Percentiles rank a stretch among this genome's conserved stretches.
phyloP scores from a whole-genome alignment of 345 rosid genomes.

The Salix dunnii region DNA sequence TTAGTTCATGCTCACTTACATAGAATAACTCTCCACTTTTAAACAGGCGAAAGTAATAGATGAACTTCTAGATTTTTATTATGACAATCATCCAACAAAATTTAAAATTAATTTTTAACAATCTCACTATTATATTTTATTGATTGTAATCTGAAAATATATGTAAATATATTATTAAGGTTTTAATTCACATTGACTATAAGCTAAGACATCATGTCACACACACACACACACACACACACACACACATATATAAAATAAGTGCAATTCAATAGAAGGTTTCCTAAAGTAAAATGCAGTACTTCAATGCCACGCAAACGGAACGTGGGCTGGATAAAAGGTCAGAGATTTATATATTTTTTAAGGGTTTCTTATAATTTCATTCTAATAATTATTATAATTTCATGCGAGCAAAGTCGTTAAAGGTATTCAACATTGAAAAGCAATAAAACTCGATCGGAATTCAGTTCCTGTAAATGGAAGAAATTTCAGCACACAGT shows the following conservation, averaged over 20 bases:
- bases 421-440: not conserved
- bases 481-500: not conserved
- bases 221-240: too few relatives aligned
- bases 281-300: not conserved
- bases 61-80: not conserved
- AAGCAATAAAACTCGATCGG: not conserved
- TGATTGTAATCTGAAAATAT: not conserved
- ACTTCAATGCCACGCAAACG: not conserved
- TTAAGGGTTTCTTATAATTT: not conserved
- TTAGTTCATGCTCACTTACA: not conserved
- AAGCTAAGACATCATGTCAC: too few relatives aligned
- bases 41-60: not conserved
- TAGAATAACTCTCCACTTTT: not conserved
- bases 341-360: not conserved
- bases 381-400: not conserved
- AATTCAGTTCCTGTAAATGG: not conserved
- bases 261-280: not conserved
- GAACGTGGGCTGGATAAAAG: not conserved
- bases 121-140: not conserved
- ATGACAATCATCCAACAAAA: not conserved
- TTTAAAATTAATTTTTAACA: not conserved
- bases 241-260: not conserved
- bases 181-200: too few relatives aligned
- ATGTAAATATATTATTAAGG: not conserved
- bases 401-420: not conserved